phyloP scores from a whole-genome alignment of 805 yeast genomes.

The Candida coleopterorum region DNA sequence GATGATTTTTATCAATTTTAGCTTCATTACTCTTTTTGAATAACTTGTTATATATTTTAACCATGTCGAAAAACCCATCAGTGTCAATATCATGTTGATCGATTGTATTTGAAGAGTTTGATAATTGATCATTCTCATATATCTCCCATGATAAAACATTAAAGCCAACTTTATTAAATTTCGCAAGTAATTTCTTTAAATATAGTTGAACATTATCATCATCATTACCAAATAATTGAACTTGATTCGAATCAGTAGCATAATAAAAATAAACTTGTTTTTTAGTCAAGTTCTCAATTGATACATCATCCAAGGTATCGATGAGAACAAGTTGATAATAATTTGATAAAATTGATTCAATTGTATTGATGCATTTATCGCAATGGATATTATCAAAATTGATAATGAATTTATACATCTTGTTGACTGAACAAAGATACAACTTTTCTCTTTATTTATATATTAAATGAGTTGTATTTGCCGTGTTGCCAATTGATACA shows the following conservation, averaged over 20 bases:
- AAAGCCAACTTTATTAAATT: slow-evolving; percentile 34
- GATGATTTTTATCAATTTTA: slow-evolving; percentile 26
- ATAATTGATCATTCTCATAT: slow-evolving; percentile 14
- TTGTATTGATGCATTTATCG: slow-evolving; percentile 42
- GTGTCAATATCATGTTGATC: slow-evolving; percentile 18
- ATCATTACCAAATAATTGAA: slow-evolving; percentile 21
- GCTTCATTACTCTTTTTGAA: slow-evolving; percentile 7
- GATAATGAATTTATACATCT: slow-evolving; percentile 12
- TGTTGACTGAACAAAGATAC: too few species aligned
- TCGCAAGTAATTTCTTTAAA: slow-evolving; percentile 20
- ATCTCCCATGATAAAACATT: slow-evolving; percentile 32
- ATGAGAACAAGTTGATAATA: slow-evolving; percentile 11
- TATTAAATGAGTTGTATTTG: too few species aligned
- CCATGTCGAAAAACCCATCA: slow-evolving; percentile 15
- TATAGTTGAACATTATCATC: slow-evolving; percentile 3
- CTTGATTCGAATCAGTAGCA: slow-evolving; percentile 18
- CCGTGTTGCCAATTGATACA: slow-evolving; percentile 3
- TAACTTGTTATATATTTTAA: slow-evolving; percentile 14
- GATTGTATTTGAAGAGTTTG: slow-evolving; percentile 17
- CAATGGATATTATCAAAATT: slow-evolving; percentile 51
- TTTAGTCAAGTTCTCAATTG: slow-evolving; percentile 1
- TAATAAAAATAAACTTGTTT: slow-evolving; percentile 7
- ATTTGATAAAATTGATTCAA: slow-evolving; percentile 23
- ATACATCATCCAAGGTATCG: slow-evolving; percentile 8
- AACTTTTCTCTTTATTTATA: too few species aligned